phyloP scores from a whole-genome alignment of 805 yeast genomes.

The Yamadazyma phyllophila region DNA sequence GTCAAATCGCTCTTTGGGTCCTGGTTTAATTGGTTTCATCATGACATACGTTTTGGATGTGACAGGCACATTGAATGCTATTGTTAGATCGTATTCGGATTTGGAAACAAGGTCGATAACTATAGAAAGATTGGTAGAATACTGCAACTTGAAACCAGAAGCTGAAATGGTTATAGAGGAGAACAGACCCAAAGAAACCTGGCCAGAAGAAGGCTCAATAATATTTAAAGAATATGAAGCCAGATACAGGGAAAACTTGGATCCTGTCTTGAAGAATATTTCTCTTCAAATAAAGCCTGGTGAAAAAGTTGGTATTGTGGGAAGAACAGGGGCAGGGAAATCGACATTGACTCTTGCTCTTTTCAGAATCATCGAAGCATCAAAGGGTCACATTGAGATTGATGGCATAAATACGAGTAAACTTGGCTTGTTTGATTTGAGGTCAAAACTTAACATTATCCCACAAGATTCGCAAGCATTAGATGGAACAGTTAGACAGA shows the following conservation, averaged over 20 bases:
- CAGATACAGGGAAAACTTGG: slow-evolving; percentile 78
- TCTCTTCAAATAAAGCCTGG: slow-evolving; percentile 60
- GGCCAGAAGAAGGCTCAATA: slow-evolving; percentile 76
- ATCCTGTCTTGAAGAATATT: slow-evolving; percentile 71
- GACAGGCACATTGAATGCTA: slow-evolving; percentile 28
- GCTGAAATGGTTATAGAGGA: slow-evolving; percentile 42
- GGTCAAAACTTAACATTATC: slow-evolving; percentile 76
- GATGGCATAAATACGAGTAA: slow-evolving; percentile 65
- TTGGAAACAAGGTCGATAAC: slow-evolving; percentile 33
- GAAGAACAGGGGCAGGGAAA: slow-evolving; percentile 97
- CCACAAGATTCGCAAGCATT: slow-evolving; percentile 95
- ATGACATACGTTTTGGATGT: slow-evolving; percentile 35
- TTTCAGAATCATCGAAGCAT: slow-evolving; percentile 80
- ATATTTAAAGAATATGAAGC: slow-evolving; percentile 74
- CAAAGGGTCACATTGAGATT: slow-evolving; percentile 64
- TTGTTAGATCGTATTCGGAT: slow-evolving; percentile 34
- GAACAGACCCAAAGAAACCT: slow-evolving; percentile 40
- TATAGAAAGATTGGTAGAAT: slow-evolving; percentile 38
- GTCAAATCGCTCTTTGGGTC: slow-evolving; percentile 22
- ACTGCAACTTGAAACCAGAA: slow-evolving; percentile 39
- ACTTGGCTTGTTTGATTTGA: slow-evolving; percentile 74
- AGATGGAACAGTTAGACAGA: slow-evolving; percentile 81
- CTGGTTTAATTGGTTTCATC: slow-evolving; percentile 37
- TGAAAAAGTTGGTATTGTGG: slow-evolving; percentile 94
- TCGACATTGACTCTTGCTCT: slow-evolving; percentile 81